A percentile compares a stretch with the other conserved stretches of the same genome.
These are phyloP conservation scores for Brachypodium distachyon DNA, from an alignment of 202 grass and related monocot species.

Conservation along the genomic window DNA sequence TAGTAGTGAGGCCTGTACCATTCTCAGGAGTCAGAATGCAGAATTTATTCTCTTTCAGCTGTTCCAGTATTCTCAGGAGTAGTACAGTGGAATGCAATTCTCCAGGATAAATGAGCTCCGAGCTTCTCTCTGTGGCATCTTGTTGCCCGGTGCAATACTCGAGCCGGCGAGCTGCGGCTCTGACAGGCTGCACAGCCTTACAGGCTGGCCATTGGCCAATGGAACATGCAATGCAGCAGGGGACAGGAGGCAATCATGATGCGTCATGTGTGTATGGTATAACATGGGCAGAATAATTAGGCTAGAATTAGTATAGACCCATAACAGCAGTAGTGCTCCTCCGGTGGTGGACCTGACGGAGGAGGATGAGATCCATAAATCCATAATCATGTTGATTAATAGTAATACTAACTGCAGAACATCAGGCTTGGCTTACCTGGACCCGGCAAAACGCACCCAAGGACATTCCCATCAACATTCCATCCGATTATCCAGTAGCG, in stretches of 20 bases:
- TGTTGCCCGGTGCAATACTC: background rate
- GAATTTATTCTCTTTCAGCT: background rate
- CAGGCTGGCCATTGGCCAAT: background rate
- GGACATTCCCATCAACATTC: no score
- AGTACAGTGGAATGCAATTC: no score
- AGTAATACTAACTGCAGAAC: no score
- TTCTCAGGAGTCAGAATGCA: no score
- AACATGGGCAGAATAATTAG: background rate
- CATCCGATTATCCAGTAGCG: no score
- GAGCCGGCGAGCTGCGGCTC: background rate
- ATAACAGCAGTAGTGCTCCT: background rate
- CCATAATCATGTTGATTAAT: no score
- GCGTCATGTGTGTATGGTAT: conserved; percentile 8
- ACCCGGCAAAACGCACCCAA: background rate
- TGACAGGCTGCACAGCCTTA: background rate
- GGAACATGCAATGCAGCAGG: background rate
- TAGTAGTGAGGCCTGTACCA: background rate
- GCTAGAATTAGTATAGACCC: background rate
- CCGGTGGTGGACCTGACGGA: background rate
- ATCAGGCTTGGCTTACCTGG: background rate
- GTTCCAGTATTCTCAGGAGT: no score
- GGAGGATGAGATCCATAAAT: background rate
- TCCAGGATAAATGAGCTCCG: no score
- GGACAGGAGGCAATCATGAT: conserved; percentile 16
- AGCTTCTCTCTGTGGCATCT: background rate